Evolutionary conservation across 1,284 basidiomycete species (phyloP), one percentile per base, ranked within the genome.

Genomic region (Tremellales sp.): DNA sequence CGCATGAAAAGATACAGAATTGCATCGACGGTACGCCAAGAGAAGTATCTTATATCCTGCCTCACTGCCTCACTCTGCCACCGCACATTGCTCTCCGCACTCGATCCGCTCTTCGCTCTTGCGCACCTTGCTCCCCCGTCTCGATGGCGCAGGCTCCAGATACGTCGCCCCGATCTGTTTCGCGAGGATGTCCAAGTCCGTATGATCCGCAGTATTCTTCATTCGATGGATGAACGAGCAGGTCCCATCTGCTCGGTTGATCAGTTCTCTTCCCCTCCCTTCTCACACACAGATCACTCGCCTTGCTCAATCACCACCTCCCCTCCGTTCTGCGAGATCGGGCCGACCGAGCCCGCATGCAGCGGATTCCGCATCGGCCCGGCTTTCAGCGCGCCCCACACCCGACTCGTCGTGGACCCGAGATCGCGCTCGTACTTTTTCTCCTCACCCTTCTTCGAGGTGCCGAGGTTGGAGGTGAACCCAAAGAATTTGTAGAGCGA

Each of bases 261-360:
- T 48, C 53, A 48, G 34, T 35, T 33, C 14, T 18, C 22, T 21
- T 12, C 36, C 22, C 39, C 6, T 25, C 13, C 35, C n/a, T 33
- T 27, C 45, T 18, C 27, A 8, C 24, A 18, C 12, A 29, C 18
- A 31, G 18, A 19, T 13, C 2, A 60, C 60, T 52, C 29, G 62
- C 62, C 58, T 12, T 40, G 26, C 16, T 57, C 53, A 5, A 65
- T n/a, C 18, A 63, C 44, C 34, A 63, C 22, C 43, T 65, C 63
- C 4, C 63, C 63, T 4, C 63, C 60, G 51, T 65, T 65, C 51
- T 57, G 56, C 26, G 26, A 27, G 18, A 43, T 55, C 9, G 60
- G 58, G 21, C 62, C 62, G 9, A 53, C 48, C 28, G 33, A 7
- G 10, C 22, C 32, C 1, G 38, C 29, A 34, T 56, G 47, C n/a